Evolutionary conservation across 2,329 filamentous ascomycete genomes (phyloP).

Genomic region (Cladophialophora exuberans): DNA sequence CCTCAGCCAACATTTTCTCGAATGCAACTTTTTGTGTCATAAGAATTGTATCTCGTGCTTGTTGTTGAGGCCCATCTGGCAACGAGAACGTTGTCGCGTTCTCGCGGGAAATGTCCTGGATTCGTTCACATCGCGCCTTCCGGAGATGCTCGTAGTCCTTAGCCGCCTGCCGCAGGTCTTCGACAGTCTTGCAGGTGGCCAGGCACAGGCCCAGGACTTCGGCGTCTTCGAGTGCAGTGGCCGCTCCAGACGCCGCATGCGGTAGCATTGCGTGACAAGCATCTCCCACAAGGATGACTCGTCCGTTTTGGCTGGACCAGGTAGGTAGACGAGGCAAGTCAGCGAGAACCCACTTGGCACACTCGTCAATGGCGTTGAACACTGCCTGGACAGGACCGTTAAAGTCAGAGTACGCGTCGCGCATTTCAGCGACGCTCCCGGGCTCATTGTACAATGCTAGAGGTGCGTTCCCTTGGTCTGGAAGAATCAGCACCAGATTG

Average conservation of each 20-base stretch:
- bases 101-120: constrained; percentile 10
- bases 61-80: constrained; percentile 13
- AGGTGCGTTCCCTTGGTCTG: constrained; percentile 5
- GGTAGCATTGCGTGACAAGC: constrained; percentile 50
- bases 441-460: constrained; percentile 40
- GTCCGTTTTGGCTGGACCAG: constrained; percentile 36
- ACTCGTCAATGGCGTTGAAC: constrained; percentile 11
- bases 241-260: constrained; percentile 47
- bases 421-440: constrained; percentile 49
- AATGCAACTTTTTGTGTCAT: neutral
- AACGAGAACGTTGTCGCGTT: constrained; percentile 15
- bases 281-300: constrained; percentile 45
- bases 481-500: constrained; percentile 16
- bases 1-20: constrained; percentile 9
- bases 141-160: constrained; percentile 15
- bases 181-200: neutral
- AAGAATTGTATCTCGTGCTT: constrained; percentile 2
- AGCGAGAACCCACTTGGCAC: constrained; percentile 18
- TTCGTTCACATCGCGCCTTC: constrained; percentile 16
- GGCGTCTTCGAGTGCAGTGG: constrained; percentile 49
- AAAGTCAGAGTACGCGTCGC: constrained; percentile 15
- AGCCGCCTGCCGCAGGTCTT: neutral
- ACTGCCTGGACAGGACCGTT: constrained; percentile 7
- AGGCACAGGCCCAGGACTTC: constrained; percentile 23
- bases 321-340: constrained; percentile 33